Conservation (phyloP, 2,329 filamentous ascomycete species). For the Cercospora brassicicola region DNA sequence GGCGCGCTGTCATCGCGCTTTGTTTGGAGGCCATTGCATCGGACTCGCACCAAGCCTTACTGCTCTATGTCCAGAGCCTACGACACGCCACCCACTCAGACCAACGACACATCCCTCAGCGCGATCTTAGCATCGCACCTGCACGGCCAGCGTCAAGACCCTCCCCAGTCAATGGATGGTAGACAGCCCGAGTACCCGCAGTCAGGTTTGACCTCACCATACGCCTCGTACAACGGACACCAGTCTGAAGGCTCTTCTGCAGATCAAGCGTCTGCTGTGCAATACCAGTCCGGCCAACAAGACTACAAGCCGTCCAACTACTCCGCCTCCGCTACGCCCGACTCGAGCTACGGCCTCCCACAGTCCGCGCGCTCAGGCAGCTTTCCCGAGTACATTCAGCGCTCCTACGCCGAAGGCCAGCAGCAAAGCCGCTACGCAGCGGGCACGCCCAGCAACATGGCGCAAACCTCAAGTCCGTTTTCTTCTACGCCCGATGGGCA, state of each 20-base stretch:
- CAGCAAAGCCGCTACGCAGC: constrained; percentile 72
- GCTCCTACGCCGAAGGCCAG: constrained; percentile 70
- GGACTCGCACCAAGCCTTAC: constrained; percentile 30
- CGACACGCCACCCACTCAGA: constrained; percentile 28
- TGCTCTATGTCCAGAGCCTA: constrained; percentile 49
- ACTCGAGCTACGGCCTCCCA: constrained; percentile 82
- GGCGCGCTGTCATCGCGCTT: constrained; percentile 39
- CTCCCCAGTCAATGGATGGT: constrained; percentile 55
- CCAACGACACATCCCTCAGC: constrained; percentile 44
- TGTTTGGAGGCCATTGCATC: constrained; percentile 37
- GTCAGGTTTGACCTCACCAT: constrained; percentile 58
- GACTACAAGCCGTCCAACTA: constrained; percentile 74
- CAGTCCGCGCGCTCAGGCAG: constrained; percentile 74
- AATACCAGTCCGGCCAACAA: constrained; percentile 73
- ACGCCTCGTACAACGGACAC: constrained; percentile 54
- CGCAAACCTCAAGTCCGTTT: constrained; percentile 99
- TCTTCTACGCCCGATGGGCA: constrained; percentile 79
- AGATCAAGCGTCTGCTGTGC: constrained; percentile 93
- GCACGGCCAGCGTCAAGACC: constrained; percentile 39
- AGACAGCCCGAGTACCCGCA: constrained; percentile 54
- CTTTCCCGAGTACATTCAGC: constrained; percentile 84
- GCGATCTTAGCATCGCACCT: constrained; percentile 43
- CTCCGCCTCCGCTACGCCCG: constrained; percentile 70
- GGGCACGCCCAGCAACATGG: constrained; percentile 80
- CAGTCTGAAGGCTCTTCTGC: constrained; percentile 80